Conservation (phyloP, 2,329 filamentous ascomycete genomes). For the Alternaria metachromatica region DNA sequence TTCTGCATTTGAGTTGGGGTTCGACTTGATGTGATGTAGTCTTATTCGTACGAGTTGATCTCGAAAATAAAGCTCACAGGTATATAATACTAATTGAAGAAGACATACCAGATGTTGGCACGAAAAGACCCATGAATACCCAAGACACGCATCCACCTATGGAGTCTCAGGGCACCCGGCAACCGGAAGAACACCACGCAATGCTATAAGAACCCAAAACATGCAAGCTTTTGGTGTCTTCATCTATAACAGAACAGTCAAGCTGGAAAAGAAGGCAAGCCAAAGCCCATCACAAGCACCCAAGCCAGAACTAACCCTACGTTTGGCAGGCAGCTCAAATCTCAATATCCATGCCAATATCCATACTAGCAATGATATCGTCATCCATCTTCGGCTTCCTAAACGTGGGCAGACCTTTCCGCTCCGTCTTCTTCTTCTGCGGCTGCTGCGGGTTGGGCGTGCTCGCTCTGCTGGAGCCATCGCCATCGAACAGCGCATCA, state of each 20-base stretch:
- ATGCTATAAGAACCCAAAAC: background rate
- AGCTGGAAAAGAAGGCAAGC: background rate
- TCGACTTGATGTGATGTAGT: no score
- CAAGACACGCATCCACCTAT: background rate
- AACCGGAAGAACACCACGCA: background rate
- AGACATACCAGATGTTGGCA: background rate
- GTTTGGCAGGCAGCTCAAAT: slow-evolving; percentile 59
- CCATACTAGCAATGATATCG: slow-evolving; percentile 87
- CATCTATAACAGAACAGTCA: background rate
- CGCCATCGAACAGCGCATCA: slow-evolving; percentile 58
- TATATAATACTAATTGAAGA: background rate
- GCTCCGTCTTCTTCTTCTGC: slow-evolving; percentile 62
- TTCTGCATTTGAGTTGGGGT: background rate
- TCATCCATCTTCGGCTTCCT: slow-evolving; percentile 83
- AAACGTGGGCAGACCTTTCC: slow-evolving; percentile 70
- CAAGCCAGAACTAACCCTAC: background rate
- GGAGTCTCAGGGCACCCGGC: background rate
- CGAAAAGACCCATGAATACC: background rate
- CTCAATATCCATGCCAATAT: slow-evolving; percentile 91
- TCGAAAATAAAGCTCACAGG: background rate
- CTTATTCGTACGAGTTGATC: background rate
- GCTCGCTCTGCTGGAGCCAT: slow-evolving; percentile 49
- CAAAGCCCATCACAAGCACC: background rate
- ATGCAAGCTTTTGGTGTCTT: background rate
- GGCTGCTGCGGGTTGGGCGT: slow-evolving; percentile 56